Conservation (phyloP, 192 early-diverging fungal species). For the Coemansia guatemalensis region DNA sequence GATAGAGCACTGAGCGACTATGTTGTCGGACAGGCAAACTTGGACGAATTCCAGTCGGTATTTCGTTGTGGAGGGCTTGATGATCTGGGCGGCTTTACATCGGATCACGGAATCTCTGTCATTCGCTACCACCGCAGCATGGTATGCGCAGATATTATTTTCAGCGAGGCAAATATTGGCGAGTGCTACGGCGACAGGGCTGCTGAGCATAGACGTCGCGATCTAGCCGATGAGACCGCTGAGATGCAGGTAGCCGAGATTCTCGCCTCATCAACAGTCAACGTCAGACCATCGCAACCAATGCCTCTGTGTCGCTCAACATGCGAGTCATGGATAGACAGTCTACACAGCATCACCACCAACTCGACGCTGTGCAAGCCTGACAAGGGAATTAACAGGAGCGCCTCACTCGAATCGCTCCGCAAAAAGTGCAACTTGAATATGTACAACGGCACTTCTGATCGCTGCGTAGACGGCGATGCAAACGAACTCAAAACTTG, state of each 20-base stretch:
- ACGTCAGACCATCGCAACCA: constrained; percentile 19
- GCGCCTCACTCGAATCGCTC: constrained; percentile 36
- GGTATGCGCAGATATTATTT: constrained; percentile 48
- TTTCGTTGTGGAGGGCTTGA: constrained; percentile 51
- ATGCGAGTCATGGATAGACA: constrained; percentile 45
- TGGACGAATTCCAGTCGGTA: constrained; percentile 51
- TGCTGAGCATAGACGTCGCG: constrained; percentile 9
- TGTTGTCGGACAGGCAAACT: constrained; percentile 39
- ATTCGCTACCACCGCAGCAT: constrained; percentile 53
- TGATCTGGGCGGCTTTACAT: constrained; percentile 44
- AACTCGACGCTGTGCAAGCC: constrained; percentile 46
- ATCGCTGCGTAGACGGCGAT: constrained; percentile 40
- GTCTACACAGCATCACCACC: constrained; percentile 33
- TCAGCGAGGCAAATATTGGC: constrained; percentile 37
- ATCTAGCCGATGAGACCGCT: constrained; percentile 11
- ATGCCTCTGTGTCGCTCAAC: constrained; percentile 44
- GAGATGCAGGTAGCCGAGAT: constrained; percentile 33
- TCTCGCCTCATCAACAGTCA: constrained; percentile 23
- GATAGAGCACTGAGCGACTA: constrained; percentile 52
- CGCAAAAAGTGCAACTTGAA: constrained; percentile 38
- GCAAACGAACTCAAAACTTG: constrained; percentile 53
- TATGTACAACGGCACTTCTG: constrained; percentile 30
- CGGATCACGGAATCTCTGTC: constrained; percentile 42
- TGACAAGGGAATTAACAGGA: constrained; percentile 42
- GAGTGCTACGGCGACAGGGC: constrained; percentile 41